Base-by-base conservation (phyloP, 2,329 filamentous ascomycete genomes). In the Pezicula radicicola region DNA sequence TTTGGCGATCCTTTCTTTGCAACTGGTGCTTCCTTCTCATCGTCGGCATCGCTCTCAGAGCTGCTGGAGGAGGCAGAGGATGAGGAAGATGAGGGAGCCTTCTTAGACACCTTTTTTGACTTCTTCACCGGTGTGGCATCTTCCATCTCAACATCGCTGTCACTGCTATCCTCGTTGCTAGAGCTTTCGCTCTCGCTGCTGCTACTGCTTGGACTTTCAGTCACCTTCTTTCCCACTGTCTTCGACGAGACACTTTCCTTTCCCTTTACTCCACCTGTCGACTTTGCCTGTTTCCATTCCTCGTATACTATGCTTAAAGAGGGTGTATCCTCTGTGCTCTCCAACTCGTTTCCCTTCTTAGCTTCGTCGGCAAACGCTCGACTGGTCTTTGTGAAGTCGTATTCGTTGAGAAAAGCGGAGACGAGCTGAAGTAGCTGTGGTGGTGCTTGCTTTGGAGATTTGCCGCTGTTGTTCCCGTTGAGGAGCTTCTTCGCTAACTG, bases 381-480 rank as follows among this genome's bases (percentile, higher is more conserved):
- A 63, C 79, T 80, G 43, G 87, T 81, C 53, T 76, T 75, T 45
- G 75, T 68, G 62, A 89, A 87, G n/a, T 82, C 79, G 66, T 87
- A 78, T 43, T 85, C 78, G 40, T 77, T 76, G 46, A 91, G 75
- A 68, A 91, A 91, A 19, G 72, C 70, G 56, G 83, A 82, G 61
- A 91, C 78, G 15, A 89, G 73, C 55, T 84, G 80, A 64, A 91
- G 73, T 35, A 91, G 73, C 67, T 87, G 78, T 27, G 78, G 69
- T 4, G 81, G 76, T 44, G 72, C 66, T 27, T 68, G 37, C 50
- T 63, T 63, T 9, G 59, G 33, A 37, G 61, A 53, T 33, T 58
- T 56, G 8, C 55, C 59, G 48, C 52, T 57, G 48, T 53, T 58
- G 37, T 56, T 55, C n/a, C 59, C 55, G 41, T 60, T 63, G 40